phyloP scores from a whole-genome alignment of 306 rosid genomes.

The Echinosophora koreensis region DNA sequence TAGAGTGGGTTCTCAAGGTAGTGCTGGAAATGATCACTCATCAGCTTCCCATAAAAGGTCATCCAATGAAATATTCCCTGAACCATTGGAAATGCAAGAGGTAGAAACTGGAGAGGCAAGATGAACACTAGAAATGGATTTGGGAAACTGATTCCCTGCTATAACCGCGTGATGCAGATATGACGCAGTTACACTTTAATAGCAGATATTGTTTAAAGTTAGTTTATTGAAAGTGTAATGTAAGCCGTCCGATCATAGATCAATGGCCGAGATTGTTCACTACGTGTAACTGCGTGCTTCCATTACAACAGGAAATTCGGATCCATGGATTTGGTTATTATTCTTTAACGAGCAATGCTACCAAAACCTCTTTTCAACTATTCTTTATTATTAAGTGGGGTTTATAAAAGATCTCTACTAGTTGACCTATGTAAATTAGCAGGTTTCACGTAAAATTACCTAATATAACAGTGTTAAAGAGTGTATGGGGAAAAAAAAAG shows the following conservation, averaged over 20 bases:
- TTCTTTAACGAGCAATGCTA: background rate
- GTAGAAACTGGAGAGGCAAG: conserved; percentile 59
- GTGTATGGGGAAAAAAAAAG: background rate
- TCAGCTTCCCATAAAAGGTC: conserved; percentile 74
- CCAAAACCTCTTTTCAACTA: too few species aligned
- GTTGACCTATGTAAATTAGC: background rate
- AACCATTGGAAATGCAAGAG: conserved; percentile 77
- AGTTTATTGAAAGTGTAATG: too few species aligned
- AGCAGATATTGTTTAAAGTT: too few species aligned
- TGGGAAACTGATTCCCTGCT: background rate
- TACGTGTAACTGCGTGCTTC: too few species aligned
- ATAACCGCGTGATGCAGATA: too few species aligned
- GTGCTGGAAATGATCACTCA: conserved; percentile 76
- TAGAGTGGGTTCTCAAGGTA: conserved; percentile 74
- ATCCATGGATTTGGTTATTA: background rate
- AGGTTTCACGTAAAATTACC: background rate
- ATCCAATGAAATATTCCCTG: conserved; percentile 92
- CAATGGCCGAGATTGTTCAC: too few species aligned
- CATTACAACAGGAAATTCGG: too few species aligned
- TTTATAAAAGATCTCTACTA: too few species aligned
- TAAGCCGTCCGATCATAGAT: too few species aligned
- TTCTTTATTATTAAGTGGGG: background rate
- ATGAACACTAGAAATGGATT: conserved; percentile 47
- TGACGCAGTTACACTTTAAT: too few species aligned
- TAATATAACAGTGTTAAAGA: background rate